Percentiles rank a stretch among this genome's conserved stretches.
Evolutionary conservation across 768 basidiomycete genomes (phyloP).

Genomic region (Tylopilus subfusipes): DNA sequence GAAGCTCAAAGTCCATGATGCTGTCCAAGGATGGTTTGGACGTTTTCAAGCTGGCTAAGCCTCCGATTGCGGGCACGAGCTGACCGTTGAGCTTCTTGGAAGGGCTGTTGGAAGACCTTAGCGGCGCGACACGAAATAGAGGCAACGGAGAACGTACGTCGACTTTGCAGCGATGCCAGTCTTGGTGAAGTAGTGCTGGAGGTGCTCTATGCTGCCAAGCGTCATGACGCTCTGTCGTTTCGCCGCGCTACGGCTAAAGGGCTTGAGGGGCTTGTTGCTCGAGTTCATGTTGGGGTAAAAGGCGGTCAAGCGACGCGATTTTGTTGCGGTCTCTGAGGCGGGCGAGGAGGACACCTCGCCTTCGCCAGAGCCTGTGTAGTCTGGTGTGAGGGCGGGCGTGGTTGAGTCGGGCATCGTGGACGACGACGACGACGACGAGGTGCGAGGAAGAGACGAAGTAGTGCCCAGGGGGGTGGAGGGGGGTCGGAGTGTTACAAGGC

Average conservation of each 20-base stretch:
- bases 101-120: slow-evolving; percentile 29
- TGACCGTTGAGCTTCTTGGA: slow-evolving; percentile 53
- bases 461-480: slow-evolving; percentile 3
- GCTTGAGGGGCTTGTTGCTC: slow-evolving; percentile 70
- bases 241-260: slow-evolving; percentile 86
- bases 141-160: slow-evolving; percentile 50
- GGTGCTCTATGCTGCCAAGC: slow-evolving; percentile 91
- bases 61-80: slow-evolving; percentile 75
- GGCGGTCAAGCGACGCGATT: slow-evolving; percentile 64
- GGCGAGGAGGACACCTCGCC: slow-evolving; percentile 32
- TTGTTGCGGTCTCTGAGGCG: slow-evolving; percentile 36
- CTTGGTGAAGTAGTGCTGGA: slow-evolving; percentile 94
- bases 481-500: slow-evolving; percentile 11
- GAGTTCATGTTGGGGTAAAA: slow-evolving; percentile 76
- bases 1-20: slow-evolving; percentile 56
- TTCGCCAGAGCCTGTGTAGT: slow-evolving; percentile 54
- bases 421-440: too few relatives aligned
- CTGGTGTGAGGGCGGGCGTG: slow-evolving; percentile 57
- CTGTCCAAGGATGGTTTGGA: slow-evolving; percentile 40
- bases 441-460: slow-evolving; percentile 14
- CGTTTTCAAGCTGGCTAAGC: slow-evolving; percentile 42
- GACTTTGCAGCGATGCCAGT: slow-evolving; percentile 70
- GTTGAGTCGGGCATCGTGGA: slow-evolving; percentile 36
- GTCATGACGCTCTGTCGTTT: slow-evolving; percentile 94
- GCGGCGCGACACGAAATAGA: background rate